These are phyloP conservation scores for Nothophoma quercina DNA, from an alignment of 2,329 filamentous ascomycete genomes.

Conservation along the genomic window DNA sequence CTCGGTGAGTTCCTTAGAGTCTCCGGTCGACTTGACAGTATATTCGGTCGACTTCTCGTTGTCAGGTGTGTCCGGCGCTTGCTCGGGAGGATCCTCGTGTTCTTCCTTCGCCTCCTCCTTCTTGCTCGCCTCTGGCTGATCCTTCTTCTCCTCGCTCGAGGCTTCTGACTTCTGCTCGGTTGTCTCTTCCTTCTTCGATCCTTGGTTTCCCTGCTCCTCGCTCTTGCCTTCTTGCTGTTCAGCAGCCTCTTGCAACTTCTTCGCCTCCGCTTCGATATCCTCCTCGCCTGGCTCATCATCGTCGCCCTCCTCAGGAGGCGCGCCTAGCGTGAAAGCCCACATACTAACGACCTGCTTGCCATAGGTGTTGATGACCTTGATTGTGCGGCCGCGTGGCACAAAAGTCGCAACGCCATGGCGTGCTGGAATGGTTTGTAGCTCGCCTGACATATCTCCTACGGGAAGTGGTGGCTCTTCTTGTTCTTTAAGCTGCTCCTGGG, in stretches of 20 bases:
- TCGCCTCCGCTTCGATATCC: slow-evolving; percentile 35
- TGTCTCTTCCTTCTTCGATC: neutral
- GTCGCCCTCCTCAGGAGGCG: slow-evolving; percentile 52
- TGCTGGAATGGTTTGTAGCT: slow-evolving; percentile 57
- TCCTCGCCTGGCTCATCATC: slow-evolving; percentile 31
- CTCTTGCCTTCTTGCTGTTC: slow-evolving; percentile 20
- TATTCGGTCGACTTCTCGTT: slow-evolving; percentile 28
- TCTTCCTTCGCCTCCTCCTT: slow-evolving; percentile 11
- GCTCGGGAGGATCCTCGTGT: slow-evolving; percentile 34
- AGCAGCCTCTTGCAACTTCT: slow-evolving; percentile 30
- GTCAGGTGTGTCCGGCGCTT: slow-evolving; percentile 37
- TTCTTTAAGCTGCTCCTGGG: slow-evolving; percentile 22
- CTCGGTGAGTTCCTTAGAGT: slow-evolving; percentile 26
- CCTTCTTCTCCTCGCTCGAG: slow-evolving; percentile 6
- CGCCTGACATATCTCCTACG: slow-evolving; percentile 47
- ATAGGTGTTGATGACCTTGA: slow-evolving; percentile 61
- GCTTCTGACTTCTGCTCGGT: neutral
- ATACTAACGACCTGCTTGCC: slow-evolving; percentile 60
- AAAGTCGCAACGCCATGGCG: slow-evolving; percentile 60
- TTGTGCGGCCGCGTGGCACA: slow-evolving; percentile 56
- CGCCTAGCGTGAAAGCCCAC: slow-evolving; percentile 58
- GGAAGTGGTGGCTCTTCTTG: slow-evolving; percentile 20
- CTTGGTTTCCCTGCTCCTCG: neutral
- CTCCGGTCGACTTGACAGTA: slow-evolving; percentile 1
- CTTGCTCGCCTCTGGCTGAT: neutral